These are phyloP conservation scores for Serendipita sp. DNA, from an alignment of 768 basidiomycete genomes.

Conservation along the genomic window DNA sequence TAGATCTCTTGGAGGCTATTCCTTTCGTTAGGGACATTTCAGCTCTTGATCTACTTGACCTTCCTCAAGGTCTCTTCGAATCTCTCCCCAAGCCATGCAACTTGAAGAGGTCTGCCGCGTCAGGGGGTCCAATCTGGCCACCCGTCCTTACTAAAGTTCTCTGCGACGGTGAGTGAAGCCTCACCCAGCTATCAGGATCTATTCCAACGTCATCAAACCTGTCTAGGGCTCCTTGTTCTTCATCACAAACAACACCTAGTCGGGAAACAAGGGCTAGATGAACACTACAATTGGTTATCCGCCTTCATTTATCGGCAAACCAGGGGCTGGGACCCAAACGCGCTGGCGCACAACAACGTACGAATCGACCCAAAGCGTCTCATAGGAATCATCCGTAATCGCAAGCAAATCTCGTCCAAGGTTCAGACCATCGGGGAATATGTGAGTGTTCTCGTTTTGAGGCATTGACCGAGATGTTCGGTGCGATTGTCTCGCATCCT, in stretches of 20 bases:
- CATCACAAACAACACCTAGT: slow-evolving; percentile 1
- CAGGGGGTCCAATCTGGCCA: slow-evolving; percentile 2
- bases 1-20: not conserved
- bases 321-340: not conserved
- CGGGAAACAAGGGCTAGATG: not conserved
- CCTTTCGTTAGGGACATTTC: not conserved
- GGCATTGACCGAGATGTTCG: not conserved
- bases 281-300: slow-evolving; percentile 4
- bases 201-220: not conserved
- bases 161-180: not conserved
- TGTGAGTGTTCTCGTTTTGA: not conserved
- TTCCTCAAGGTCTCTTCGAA: not conserved
- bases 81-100: not conserved
- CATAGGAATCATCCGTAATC: not conserved
- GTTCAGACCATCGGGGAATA: slow-evolving; percentile 4
- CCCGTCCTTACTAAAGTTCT: slow-evolving; percentile 1
- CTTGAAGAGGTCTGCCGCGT: not conserved
- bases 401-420: slow-evolving; percentile 5
- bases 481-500: not conserved
- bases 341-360: not conserved
- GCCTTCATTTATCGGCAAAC: slow-evolving; percentile 4
- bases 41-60: not conserved
- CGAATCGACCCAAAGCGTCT: not conserved
- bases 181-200: not conserved
- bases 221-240: not conserved